Conservation (phyloP, 2,329 filamentous ascomycete species). For the Fonsecaea pedrosoi region DNA sequence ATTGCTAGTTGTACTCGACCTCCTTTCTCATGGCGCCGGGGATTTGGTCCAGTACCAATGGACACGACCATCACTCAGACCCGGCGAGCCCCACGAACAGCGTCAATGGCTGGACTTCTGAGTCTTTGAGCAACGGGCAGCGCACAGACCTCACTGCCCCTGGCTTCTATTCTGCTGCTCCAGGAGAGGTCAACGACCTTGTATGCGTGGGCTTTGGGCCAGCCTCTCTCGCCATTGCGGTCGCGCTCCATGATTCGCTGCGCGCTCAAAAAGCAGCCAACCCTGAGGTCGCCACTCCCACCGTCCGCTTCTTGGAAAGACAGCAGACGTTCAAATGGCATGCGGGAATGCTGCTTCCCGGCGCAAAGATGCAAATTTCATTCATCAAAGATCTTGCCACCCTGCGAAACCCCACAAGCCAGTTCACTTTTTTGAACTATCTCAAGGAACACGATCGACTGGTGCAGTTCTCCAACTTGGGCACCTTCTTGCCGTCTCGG, state of each 20-base stretch:
- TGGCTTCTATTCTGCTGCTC: slow-evolving; percentile 21
- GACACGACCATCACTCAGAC: background rate
- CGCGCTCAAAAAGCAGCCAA: slow-evolving; percentile 44
- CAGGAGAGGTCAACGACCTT: slow-evolving; percentile 76
- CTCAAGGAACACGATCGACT: slow-evolving; percentile 81
- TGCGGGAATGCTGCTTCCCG: slow-evolving; percentile 90
- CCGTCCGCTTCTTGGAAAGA: slow-evolving; percentile 86
- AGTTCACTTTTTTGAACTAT: slow-evolving; percentile 97
- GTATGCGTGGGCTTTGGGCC: slow-evolving; percentile 93
- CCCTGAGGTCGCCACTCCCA: slow-evolving; percentile 60
- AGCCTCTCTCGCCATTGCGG: slow-evolving; percentile 84
- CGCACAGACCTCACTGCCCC: slow-evolving; percentile 5
- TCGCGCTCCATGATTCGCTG: slow-evolving; percentile 78
- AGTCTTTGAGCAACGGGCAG: slow-evolving; percentile 4
- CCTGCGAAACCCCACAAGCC: slow-evolving; percentile 81
- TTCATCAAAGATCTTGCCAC: slow-evolving; percentile 97
- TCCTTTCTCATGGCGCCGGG: slow-evolving; percentile 27
- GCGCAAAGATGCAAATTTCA: slow-evolving; percentile 95
- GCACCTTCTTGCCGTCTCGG: slow-evolving; percentile 84
- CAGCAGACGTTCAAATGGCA: slow-evolving; percentile 89
- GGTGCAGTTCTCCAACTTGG: slow-evolving; percentile 87
- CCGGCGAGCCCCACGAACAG: slow-evolving; percentile 14
- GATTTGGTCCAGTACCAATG: slow-evolving; percentile 6
- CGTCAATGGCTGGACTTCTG: slow-evolving; percentile 10
- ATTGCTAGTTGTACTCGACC: background rate